phyloP scores from a whole-genome alignment of 1,284 basidiomycete species.

The Mycosarcoma mackinlayi region DNA sequence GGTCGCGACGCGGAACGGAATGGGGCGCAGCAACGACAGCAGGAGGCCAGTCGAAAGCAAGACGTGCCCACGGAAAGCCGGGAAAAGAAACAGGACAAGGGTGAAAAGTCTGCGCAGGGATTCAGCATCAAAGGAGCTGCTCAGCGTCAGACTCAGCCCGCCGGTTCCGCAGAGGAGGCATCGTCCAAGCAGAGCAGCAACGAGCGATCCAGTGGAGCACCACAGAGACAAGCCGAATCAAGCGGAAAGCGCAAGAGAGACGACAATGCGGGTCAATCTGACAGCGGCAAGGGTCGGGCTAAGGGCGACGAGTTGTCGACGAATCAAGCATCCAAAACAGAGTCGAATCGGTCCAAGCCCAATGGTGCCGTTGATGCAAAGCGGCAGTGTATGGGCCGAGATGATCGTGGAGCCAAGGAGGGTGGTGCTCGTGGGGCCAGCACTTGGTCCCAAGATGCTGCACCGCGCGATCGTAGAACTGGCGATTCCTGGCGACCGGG shows the following conservation, averaged over 20 bases:
- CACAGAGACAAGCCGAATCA: conserved; percentile 8
- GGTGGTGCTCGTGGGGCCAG: conserved; percentile 4
- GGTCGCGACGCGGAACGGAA: not conserved
- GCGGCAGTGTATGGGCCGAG: conserved; percentile 21
- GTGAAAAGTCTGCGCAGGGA: conserved; percentile 15
- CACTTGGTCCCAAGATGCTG: conserved; percentile 22
- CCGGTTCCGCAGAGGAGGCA: not conserved
- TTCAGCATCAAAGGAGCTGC: conserved; percentile 46
- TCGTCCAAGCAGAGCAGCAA: conserved; percentile 1
- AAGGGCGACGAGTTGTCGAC: conserved; percentile 2
- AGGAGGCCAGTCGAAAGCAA: conserved; percentile 7
- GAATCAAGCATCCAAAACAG: conserved; percentile 2
- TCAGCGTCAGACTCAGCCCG: conserved; percentile 24
- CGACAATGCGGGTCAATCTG: conserved; percentile 3
- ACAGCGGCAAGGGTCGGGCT: not conserved
- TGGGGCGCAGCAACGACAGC: not conserved
- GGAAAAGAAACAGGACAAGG: not conserved
- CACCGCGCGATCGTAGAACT: conserved; percentile 23
- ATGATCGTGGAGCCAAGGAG: conserved; percentile 12
- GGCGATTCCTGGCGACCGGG: conserved; percentile 31
- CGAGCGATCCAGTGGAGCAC: not conserved
- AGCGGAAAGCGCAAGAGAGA: conserved; percentile 28
- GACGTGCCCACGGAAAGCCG: not conserved
- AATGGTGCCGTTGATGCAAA: conserved; percentile 14
- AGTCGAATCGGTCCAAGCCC: not conserved